Evolutionary conservation across 148 eudicot species (phyloP).

Genomic region (Chenopodium berlandieri): DNA sequence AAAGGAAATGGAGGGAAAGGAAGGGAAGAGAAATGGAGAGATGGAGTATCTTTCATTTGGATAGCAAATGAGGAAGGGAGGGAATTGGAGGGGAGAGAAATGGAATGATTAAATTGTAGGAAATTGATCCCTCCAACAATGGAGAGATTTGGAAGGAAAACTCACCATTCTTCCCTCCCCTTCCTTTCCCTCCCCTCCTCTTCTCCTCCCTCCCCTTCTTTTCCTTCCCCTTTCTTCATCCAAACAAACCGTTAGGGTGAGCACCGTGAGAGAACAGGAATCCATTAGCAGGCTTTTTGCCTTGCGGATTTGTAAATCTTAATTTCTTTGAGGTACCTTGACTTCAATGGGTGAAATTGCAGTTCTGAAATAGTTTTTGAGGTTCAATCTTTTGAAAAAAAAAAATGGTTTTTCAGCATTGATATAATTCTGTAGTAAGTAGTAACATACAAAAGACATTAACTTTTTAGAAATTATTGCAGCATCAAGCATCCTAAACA

Average conservation of each 20-base stretch:
- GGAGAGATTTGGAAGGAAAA: too few relatives aligned
- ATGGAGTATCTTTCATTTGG: too few relatives aligned
- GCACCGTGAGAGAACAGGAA: not conserved
- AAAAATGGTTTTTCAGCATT: not conserved
- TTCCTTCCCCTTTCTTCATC: too few relatives aligned
- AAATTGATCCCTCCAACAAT: too few relatives aligned
- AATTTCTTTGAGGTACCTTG: not conserved
- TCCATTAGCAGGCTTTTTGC: not conserved
- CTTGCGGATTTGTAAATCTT: not conserved
- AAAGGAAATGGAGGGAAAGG: too few relatives aligned
- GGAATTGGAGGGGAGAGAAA: too few relatives aligned
- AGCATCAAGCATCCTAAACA: not conserved
- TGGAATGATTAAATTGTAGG: too few relatives aligned
- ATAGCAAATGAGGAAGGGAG: too few relatives aligned
- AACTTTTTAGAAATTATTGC: not conserved
- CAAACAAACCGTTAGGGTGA: not conserved
- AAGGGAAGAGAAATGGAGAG: too few relatives aligned
- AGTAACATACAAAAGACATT: not conserved
- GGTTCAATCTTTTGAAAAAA: not conserved
- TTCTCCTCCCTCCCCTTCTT: too few relatives aligned
- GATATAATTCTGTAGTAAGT: not conserved
- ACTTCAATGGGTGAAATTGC: not conserved
- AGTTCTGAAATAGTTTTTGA: not conserved
- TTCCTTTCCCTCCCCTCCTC: too few relatives aligned
- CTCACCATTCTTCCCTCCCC: too few relatives aligned